Percentiles rank a stretch among this genome's conserved stretches.
Conservation (phyloP, 1,284 basidiomycete genomes). For the Sanguinoderma infundibulare region DNA sequence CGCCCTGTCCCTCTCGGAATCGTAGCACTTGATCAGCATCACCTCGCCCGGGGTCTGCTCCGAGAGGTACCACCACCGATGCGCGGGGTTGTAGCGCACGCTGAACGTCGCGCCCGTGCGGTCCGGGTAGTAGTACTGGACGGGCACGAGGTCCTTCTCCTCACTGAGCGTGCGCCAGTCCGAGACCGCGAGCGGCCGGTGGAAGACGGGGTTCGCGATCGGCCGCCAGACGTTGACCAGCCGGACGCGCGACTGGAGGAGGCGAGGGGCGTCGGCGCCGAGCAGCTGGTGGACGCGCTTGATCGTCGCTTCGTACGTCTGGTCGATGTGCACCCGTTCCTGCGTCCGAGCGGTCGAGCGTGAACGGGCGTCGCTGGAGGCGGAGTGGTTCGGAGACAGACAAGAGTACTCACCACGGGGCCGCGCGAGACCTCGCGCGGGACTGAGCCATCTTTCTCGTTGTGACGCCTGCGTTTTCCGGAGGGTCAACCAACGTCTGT, state of each 20-base stretch:
- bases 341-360: background rate
- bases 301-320: conserved; percentile 51
- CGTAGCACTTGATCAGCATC: conserved; percentile 52
- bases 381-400: background rate
- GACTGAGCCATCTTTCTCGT: conserved; percentile 15
- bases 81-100: conserved; percentile 52
- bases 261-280: no score
- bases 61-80: conserved; percentile 63
- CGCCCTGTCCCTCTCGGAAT: conserved; percentile 43
- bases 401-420: conserved; percentile 15
- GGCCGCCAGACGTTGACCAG: conserved; percentile 64
- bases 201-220: conserved; percentile 46
- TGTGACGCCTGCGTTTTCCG: conserved; percentile 11
- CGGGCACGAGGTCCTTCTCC: conserved; percentile 26
- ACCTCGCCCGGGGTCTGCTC: conserved; percentile 48
- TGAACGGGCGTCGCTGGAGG: background rate
- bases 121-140: conserved; percentile 28
- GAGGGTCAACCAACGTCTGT: no score
- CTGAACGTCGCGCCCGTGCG: conserved; percentile 56
- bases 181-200: conserved; percentile 52
- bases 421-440: conserved; percentile 13
- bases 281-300: conserved; percentile 56
- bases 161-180: conserved; percentile 44
- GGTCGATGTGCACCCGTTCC: conserved; percentile 56
- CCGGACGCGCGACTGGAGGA: no score